phyloP scores from a whole-genome alignment of 495 filamentous ascomycete species.

The Aspergillus diversus region DNA sequence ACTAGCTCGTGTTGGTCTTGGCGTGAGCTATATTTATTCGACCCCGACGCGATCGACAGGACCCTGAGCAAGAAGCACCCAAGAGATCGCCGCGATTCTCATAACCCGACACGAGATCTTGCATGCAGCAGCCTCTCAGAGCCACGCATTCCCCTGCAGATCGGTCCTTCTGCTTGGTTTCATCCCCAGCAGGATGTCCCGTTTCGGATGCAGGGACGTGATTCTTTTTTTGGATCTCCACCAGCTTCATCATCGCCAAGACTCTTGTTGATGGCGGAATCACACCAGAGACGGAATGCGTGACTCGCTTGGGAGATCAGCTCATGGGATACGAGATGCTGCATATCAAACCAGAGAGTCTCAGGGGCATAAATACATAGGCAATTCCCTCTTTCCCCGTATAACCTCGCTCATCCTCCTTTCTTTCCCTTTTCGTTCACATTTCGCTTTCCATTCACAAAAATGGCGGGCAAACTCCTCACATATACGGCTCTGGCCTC shows the following conservation, averaged over 20 bases:
- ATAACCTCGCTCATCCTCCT: neutral
- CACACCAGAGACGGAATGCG: neutral
- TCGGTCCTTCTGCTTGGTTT: neutral
- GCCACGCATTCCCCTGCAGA: neutral
- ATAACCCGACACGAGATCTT: neutral
- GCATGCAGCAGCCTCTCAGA: neutral
- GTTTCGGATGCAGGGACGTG: neutral
- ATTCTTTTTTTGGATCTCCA: neutral
- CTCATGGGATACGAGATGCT: neutral
- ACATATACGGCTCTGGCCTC: neutral
- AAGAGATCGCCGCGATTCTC: neutral
- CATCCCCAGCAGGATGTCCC: neutral
- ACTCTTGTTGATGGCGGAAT: neutral
- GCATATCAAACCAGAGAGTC: neutral
- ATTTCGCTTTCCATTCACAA: neutral
- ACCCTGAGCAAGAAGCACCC: neutral
- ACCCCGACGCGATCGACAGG: neutral
- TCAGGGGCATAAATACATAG: neutral
- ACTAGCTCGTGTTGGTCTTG: neutral
- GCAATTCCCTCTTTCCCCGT: neutral
- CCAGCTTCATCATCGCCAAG: neutral
- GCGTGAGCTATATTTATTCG: neutral
- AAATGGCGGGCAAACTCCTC: conserved; percentile 4
- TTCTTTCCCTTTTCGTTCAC: neutral
- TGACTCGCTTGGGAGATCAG: neutral